Evolutionary conservation across 495 filamentous ascomycete genomes (phyloP).

Genomic region (Daldinia bambusicola): DNA sequence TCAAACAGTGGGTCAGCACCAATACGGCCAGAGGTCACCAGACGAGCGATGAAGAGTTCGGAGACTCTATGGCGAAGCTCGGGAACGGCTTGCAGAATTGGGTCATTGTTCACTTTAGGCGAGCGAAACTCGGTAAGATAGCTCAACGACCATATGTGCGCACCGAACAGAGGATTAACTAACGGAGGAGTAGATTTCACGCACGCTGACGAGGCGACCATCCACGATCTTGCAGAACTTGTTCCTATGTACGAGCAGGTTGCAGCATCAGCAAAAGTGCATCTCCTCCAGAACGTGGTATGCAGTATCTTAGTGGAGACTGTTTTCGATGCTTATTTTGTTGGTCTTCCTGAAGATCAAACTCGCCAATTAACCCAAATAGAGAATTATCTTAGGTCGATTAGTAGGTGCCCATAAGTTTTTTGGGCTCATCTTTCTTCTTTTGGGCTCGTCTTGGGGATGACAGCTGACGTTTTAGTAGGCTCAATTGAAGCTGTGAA

Average conservation of each 20-base stretch:
- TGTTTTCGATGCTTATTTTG: constrained; percentile 64
- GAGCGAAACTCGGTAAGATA: constrained; percentile 60
- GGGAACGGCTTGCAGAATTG: constrained; percentile 68
- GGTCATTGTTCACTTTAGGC: constrained; percentile 65
- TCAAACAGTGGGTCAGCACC: constrained; percentile 67
- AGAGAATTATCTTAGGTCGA: constrained; percentile 57
- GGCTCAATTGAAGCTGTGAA: constrained; percentile 61
- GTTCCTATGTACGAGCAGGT: constrained; percentile 64
- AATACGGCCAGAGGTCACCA: constrained; percentile 57
- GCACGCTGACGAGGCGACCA: constrained; percentile 48
- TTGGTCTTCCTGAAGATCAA: constrained; percentile 59
- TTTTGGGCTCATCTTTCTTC: no score
- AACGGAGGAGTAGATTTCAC: constrained; percentile 51
- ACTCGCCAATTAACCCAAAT: constrained; percentile 54
- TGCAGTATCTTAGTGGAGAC: constrained; percentile 61
- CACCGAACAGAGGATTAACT: constrained; percentile 19
- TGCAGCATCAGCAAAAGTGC: constrained; percentile 58
- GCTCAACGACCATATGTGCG: constrained; percentile 5
- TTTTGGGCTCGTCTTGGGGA: constrained; percentile 11
- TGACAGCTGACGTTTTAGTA: constrained; percentile 42
- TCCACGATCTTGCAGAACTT: constrained; percentile 54
- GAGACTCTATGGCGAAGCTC: constrained; percentile 57
- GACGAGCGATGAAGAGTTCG: constrained; percentile 66
- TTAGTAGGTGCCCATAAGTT: constrained; percentile 52
- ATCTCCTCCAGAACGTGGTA: constrained; percentile 64